These are phyloP conservation scores for Sordariomycetes sp. DNA, from an alignment of 2,329 filamentous ascomycete species.

Conservation along the genomic window DNA sequence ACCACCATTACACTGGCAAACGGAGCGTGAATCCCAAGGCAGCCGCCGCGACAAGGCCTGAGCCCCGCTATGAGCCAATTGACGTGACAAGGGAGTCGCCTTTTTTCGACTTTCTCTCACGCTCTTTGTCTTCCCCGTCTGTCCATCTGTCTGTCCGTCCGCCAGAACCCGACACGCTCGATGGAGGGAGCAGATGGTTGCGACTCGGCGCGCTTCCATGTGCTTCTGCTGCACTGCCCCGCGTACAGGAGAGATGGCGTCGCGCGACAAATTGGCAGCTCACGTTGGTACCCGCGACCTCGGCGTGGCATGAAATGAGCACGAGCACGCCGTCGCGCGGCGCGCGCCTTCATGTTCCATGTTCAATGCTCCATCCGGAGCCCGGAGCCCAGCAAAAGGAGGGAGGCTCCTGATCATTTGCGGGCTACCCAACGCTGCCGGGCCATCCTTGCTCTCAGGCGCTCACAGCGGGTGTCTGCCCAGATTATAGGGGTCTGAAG, in stretches of 20 bases:
- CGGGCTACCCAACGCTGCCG: too few species aligned
- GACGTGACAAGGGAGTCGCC: not conserved
- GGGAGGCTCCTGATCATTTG: too few species aligned
- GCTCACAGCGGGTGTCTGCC: too few species aligned
- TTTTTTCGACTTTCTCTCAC: conserved; percentile 3
- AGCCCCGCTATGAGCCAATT: not conserved
- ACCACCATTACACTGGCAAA: too few species aligned
- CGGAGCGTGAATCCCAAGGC: not conserved
- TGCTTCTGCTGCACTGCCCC: not conserved
- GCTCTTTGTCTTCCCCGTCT: not conserved
- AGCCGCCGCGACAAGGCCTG: not conserved
- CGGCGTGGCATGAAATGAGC: not conserved
- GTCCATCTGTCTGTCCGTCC: too few species aligned
- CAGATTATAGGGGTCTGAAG: not conserved
- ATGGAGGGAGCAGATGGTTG: too few species aligned
- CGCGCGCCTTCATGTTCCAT: not conserved
- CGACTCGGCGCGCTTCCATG: not conserved
- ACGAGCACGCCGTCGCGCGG: not conserved
- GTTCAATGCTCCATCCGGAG: not conserved
- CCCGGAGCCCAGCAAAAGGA: too few species aligned
- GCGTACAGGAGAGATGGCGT: not conserved
- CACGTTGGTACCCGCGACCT: not conserved
- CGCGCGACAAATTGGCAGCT: not conserved
- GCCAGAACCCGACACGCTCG: too few species aligned
- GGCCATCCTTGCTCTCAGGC: too few species aligned